These are phyloP conservation scores for Diaporthe eres DNA, from an alignment of 2,329 filamentous ascomycete genomes.

Conservation along the genomic window DNA sequence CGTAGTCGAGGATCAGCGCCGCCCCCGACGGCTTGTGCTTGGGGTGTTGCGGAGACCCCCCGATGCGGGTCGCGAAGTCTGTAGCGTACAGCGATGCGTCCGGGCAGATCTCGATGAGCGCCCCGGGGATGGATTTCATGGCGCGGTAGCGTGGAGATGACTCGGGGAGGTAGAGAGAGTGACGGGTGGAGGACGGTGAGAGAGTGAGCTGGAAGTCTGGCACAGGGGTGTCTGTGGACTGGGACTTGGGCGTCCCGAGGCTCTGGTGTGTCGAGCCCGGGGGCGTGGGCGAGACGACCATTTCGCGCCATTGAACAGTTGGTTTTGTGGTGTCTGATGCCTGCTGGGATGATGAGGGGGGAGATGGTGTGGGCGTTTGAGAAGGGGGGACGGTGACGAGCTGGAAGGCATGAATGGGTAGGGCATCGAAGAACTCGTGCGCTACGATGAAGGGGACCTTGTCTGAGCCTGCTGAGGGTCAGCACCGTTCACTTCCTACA, in stretches of 20 bases:
- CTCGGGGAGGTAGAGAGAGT: conserved; percentile 88
- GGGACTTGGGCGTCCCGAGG: conserved; percentile 67
- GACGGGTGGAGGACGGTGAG: conserved; percentile 81
- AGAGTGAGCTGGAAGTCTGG: conserved; percentile 92
- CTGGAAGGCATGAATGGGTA: conserved; percentile 96
- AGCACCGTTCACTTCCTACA: neutral
- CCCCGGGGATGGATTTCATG: conserved; percentile 75
- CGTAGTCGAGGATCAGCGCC: conserved; percentile 96
- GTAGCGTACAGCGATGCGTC: conserved; percentile 85
- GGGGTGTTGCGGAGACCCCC: conserved; percentile 69
- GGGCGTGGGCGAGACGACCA: conserved; percentile 80
- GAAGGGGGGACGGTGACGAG: conserved; percentile 66
- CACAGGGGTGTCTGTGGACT: conserved; percentile 64
- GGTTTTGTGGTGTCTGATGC: conserved; percentile 53
- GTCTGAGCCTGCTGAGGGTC: conserved; percentile 63
- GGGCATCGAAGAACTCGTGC: conserved; percentile 98
- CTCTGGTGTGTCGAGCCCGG: conserved; percentile 66
- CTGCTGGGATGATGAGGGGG: conserved; percentile 56
- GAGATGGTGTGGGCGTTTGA: conserved; percentile 50
- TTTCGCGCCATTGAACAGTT: conserved; percentile 81
- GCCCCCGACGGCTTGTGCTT: conserved; percentile 82
- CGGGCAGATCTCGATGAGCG: conserved; percentile 90
- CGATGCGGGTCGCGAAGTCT: conserved; percentile 88
- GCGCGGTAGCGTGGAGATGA: conserved; percentile 83
- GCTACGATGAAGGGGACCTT: conserved; percentile 94